Conservation (phyloP, 257 asterid species). For the Dorcoceras hygrometricum region DNA sequence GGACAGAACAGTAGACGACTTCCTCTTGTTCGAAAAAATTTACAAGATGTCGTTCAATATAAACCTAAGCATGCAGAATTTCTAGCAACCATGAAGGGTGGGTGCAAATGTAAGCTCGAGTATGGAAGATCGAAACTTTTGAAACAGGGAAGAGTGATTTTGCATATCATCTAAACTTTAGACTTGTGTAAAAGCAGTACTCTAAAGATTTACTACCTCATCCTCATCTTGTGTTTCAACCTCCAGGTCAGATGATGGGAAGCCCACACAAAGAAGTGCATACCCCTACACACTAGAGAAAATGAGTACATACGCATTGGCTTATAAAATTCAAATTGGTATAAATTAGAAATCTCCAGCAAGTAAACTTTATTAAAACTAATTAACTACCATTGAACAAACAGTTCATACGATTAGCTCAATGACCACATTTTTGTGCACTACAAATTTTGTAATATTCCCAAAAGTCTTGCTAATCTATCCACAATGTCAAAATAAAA, state of each 20-base stretch:
- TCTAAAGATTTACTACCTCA: constrained; percentile 52
- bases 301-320: constrained; percentile 13
- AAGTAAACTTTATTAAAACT: no score
- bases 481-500: no score
- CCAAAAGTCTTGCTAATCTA: no score
- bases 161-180: neutral
- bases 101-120: neutral
- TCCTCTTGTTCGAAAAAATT: neutral
- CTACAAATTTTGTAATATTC: no score
- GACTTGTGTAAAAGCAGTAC: neutral
- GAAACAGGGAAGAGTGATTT: neutral
- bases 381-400: neutral
- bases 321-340: neutral
- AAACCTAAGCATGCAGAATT: neutral
- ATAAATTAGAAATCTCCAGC: neutral
- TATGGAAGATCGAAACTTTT: neutral
- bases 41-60: neutral
- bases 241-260: constrained; percentile 90
- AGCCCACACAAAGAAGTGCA: constrained; percentile 98
- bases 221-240: constrained; percentile 99
- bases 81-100: neutral
- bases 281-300: constrained; percentile 62
- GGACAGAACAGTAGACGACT: neutral
- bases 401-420: no score
- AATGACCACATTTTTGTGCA: no score